Conservation (phyloP, 2,329 filamentous ascomycete species). For the Ophiobolus disseminans region DNA sequence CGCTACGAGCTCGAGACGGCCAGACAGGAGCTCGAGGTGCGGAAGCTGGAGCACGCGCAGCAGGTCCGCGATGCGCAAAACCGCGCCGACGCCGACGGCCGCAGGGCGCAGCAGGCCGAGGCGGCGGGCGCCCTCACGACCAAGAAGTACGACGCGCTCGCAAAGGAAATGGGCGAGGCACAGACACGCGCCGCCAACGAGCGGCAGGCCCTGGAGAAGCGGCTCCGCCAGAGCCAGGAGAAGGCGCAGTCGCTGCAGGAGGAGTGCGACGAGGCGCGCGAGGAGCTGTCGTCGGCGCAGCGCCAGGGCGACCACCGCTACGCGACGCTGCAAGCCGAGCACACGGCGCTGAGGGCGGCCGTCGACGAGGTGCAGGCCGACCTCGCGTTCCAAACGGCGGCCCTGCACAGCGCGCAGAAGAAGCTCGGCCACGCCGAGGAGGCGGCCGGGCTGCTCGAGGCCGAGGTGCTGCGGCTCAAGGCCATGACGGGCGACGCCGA, state of each 20-base stretch:
- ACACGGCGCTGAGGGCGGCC: conserved; percentile 64
- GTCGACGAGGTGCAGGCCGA: conserved; percentile 68
- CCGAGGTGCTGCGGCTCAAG: conserved; percentile 82
- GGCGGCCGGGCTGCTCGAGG: conserved; percentile 77
- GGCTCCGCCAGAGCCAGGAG: conserved; percentile 66
- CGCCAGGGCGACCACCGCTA: conserved; percentile 68
- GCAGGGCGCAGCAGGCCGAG: conserved; percentile 68
- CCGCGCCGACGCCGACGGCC: conserved; percentile 85
- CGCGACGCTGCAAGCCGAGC: conserved; percentile 67
- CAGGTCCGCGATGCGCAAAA: conserved; percentile 81
- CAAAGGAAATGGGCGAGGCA: conserved; percentile 61
- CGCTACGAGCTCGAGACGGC: conserved; percentile 86
- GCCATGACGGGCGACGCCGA: conserved; percentile 87
- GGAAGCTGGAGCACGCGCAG: conserved; percentile 78
- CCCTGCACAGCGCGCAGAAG: conserved; percentile 68
- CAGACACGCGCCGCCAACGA: conserved; percentile 64
- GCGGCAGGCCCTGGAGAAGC: conserved; percentile 62
- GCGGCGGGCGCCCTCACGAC: conserved; percentile 57
- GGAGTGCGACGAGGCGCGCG: conserved; percentile 81
- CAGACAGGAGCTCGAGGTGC: conserved; percentile 86
- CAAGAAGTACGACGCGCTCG: conserved; percentile 62
- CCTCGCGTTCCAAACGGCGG: conserved; percentile 61
- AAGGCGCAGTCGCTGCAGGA: conserved; percentile 78
- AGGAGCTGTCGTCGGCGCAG: conserved; percentile 72
- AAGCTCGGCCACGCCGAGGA: conserved; percentile 73